Conservation (phyloP, 2,329 filamentous ascomycete genomes). For the Talaromyces albobiverticillius region DNA sequence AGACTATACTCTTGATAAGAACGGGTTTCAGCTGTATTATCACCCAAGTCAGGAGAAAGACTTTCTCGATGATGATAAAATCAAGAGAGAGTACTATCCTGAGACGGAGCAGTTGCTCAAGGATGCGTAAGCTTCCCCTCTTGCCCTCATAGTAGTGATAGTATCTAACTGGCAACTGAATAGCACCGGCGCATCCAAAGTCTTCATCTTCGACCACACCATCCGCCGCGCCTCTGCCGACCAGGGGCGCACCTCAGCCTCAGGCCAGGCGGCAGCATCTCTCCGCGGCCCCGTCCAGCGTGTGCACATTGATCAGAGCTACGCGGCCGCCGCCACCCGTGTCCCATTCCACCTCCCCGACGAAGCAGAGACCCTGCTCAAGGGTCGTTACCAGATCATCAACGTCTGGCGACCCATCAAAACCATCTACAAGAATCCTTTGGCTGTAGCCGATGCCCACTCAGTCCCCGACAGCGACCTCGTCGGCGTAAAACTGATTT, state of each 20-base stretch:
- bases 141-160: no score
- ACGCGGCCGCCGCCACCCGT: constrained; percentile 41
- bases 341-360: constrained; percentile 45
- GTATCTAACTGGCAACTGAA: no score
- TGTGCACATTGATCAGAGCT: constrained; percentile 53
- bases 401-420: constrained; percentile 53
- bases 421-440: constrained; percentile 53
- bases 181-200: constrained; percentile 41
- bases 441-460: constrained; percentile 52
- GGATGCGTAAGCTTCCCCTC: constrained; percentile 27
- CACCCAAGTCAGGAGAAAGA: constrained; percentile 37
- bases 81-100: constrained; percentile 44
- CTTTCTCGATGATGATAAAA: constrained; percentile 43
- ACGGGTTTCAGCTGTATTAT: constrained; percentile 46
- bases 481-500: constrained; percentile 49
- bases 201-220: constrained; percentile 52
- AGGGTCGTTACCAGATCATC: constrained; percentile 48
- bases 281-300: constrained; percentile 47
- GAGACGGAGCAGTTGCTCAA: constrained; percentile 49
- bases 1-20: constrained; percentile 44
- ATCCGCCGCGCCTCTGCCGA: constrained; percentile 40
- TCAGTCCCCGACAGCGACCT: constrained; percentile 53
- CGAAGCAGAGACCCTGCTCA: constrained; percentile 42
- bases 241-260: no score
- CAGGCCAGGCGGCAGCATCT: neutral